Evolutionary conservation across 805 yeast genomes (phyloP).

Genomic region (Ogataea pini): DNA sequence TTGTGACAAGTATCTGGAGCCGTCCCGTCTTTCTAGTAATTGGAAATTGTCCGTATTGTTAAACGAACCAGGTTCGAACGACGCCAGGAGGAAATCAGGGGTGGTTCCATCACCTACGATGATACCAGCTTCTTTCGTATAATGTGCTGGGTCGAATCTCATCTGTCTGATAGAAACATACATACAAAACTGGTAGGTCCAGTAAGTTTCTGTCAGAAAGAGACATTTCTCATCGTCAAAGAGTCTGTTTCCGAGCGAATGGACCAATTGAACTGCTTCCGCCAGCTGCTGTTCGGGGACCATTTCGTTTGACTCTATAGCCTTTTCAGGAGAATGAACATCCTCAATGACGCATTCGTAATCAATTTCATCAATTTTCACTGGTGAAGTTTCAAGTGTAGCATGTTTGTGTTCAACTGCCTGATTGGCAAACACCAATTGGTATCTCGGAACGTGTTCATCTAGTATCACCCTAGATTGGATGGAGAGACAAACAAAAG

Average conservation of each 20-base stretch:
- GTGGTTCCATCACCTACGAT: constrained; percentile 8
- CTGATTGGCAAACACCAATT: background rate
- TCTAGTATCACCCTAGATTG: constrained; percentile 2
- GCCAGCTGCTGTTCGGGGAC: constrained; percentile 1
- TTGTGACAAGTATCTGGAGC: constrained; percentile 32
- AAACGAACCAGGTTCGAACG: constrained; percentile 15
- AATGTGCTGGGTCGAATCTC: background rate
- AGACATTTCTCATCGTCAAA: constrained; percentile 7
- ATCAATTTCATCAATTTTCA: background rate
- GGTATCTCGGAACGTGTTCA: constrained; percentile 6
- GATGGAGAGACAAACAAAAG: background rate
- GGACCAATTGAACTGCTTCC: constrained; percentile 23
- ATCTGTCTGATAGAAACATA: background rate
- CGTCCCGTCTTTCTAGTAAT: constrained; percentile 24
- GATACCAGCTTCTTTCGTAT: background rate
- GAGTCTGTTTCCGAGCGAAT: constrained; percentile 11
- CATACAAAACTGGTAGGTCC: constrained; percentile 17
- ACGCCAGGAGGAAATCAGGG: constrained; percentile 24
- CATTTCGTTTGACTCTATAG: background rate
- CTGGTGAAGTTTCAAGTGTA: background rate
- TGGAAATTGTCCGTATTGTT: constrained; percentile 27
- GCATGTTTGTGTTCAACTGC: background rate
- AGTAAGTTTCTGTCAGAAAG: constrained; percentile 13
- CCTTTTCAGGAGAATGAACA: background rate
- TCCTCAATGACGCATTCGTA: constrained; percentile 1